Base-by-base conservation (phyloP, 352 stramenopile species). In the Pythium folliculosum region DNA sequence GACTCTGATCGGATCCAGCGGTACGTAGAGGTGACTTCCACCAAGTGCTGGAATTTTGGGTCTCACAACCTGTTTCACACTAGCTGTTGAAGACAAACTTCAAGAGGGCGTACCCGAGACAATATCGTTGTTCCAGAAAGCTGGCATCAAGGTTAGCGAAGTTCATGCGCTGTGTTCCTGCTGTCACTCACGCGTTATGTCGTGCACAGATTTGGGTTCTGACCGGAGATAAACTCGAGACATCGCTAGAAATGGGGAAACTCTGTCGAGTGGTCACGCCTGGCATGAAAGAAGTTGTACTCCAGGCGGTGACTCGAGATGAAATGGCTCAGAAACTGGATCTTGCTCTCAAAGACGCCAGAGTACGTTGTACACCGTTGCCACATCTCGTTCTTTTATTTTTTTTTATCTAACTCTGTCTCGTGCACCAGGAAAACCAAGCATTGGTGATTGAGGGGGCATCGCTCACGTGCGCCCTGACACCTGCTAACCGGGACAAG, bases 221-320 rank as follows among this genome's bases (percentile, higher is more conserved):
- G 21, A 98, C 94, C 1, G 94, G 94, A 0, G 98, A 99, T 75
- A 99, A 99, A 67, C 82, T 97, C n/a, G 98, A 99, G 73, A 99
- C 97, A 5, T 98, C 98, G 6, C 92, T 99, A 37, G 97, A 99
- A 77, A 99, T 99, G 77, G 97, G 95, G 30, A 98, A 95, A 51
- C 76, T 95, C 3, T 97, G 88, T 62, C 79, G 84, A 21, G 81
- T 98, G 12, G 76, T 98, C 25, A 91, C 81, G 0, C 72, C 76
- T n/a, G 77, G 80, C 32, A 96, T 95, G 82, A 89, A 96, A 61
- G 82, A 92, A 60, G 70, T 90, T 7, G 74, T 91, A 1, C 56
- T 94, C 10, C 75, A 78, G 35, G 86, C 64, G 9, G 50, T 71
- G 0, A 87, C 73, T 12, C 70, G 75, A 32, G 64, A 80, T 14